Base-by-base conservation (phyloP, 495 filamentous ascomycete species). In the Penicillium egyptiacum region DNA sequence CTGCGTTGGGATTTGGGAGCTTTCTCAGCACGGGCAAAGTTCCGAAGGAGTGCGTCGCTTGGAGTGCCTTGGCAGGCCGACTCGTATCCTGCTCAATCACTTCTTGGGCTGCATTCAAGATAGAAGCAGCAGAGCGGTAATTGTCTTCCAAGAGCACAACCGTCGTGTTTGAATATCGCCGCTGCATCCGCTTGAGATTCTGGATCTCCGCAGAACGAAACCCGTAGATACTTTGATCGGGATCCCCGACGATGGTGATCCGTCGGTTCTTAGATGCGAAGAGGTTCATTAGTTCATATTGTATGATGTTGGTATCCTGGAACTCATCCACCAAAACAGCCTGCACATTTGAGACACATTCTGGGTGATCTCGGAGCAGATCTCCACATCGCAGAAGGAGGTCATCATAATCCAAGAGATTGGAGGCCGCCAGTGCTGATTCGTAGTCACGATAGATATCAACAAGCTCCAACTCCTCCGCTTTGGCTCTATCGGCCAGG, bases 171-270 rank as follows among this genome's bases (percentile, higher is more conserved):
- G 83, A 83, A 65, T 91, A 97, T 41, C 86, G 83, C 39, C 74
- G 74, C 56, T 89, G 82, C 84, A 99, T 87, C 2, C 87, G 81
- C 57, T 82, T 81, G 37, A 98, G 78, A 68, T 99, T 99, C 68
- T 88, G 84, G 60, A 95, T 92, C 71, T 99, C 94, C 20, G 95
- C 95, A 5, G 91, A 93, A n/a, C 95, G 87, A 78, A 96, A 99
- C 5, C 93, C 90, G 66, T 99, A 99, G 50, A 99, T 99, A 62
- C 92, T 96, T 66, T 99, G 95, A 68, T 99, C 94, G 8, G 95
- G 95, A 67, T 99, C 94, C 14, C 95, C 94, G 16, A 99, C 95
- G 48, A 96, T 90, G 10, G 94, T 98, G 56, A 99, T 91, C 17
- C 86, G 79, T 53, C 84, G 82, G 44, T 82, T 78, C 33, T 76